Evolutionary conservation across 768 basidiomycete species (phyloP), one percentile per base, ranked within the genome.

Genomic region (Ramaria rubella): DNA sequence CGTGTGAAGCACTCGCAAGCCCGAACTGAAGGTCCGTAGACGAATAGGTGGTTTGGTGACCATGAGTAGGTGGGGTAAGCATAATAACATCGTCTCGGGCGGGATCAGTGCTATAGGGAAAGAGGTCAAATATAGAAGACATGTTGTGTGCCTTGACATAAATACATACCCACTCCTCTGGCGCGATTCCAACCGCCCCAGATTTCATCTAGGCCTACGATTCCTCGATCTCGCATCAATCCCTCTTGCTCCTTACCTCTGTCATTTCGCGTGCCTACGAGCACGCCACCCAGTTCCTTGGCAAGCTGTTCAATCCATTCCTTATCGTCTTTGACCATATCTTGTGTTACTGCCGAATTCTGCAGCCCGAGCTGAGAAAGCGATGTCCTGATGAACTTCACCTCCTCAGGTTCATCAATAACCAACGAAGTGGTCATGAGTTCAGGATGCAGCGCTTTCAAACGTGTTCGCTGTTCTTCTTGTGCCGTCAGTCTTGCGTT

Each of bases 181-280:
- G 91, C 93, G 57, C 94, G 83, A 66, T 94, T 95, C 94, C 94
- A 96, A 1, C 87, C 83, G 26, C 90, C 90, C 94, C 94, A 97
- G 0, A 88, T 88, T 70, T 95, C 94, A 65, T 97, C 94, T 26
- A 96, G 70, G 0, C 86, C 90, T 36, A 96, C 79, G 31, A 95
- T 80, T 1, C 90, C 92, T 27, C 90, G 80, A 2, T 78, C 75
- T 55, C 77, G 77, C 89, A 94, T 90, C 64, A 94, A 76, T 1
- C 90, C 87, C 0, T 71, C 72, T 4, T 64, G 58, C 19, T 46
- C 21, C 12, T 27, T 42, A 26, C 54, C 43, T 52, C 57, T 55
- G 60, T 23, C 60, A 53, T 58, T 63, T 54, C 49, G 57, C 52
- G 50, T 61, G 2, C 81, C 80, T 57, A 80, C 83, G 5, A 99